These are phyloP conservation scores for Colletotrichum higginsianum DNA, from an alignment of 2,329 filamentous ascomycete genomes.

Conservation along the genomic window DNA sequence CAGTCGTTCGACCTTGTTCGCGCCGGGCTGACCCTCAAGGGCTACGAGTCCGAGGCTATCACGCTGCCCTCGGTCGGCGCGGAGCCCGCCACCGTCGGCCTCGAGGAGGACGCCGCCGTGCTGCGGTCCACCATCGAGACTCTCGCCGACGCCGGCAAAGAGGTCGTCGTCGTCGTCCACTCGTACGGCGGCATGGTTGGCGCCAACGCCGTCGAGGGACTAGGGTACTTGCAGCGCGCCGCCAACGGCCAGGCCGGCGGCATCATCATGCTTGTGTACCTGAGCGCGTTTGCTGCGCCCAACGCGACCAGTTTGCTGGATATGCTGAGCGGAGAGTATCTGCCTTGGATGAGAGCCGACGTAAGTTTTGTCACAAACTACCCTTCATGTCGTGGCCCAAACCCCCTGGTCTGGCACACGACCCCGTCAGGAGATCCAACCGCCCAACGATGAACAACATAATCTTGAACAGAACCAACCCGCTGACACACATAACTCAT, in stretches of 20 bases:
- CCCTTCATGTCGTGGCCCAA: constrained; percentile 28
- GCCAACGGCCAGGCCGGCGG: constrained; percentile 53
- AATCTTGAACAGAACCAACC: background rate
- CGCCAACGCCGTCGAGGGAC: constrained; percentile 54
- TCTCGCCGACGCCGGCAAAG: constrained; percentile 54
- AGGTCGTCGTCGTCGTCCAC: constrained; percentile 59
- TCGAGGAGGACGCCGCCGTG: constrained; percentile 51
- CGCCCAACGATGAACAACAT: background rate
- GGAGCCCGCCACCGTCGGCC: constrained; percentile 45
- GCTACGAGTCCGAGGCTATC: constrained; percentile 51
- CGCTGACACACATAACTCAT: constrained; percentile 24
- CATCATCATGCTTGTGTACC: constrained; percentile 54
- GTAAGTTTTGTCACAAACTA: constrained; percentile 32
- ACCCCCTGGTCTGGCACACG: constrained; percentile 8
- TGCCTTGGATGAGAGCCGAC: constrained; percentile 49
- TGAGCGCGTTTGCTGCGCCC: constrained; percentile 51
- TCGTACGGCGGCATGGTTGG: constrained; percentile 61
- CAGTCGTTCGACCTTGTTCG: constrained; percentile 50
- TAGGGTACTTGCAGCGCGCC: constrained; percentile 52
- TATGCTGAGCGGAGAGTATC: constrained; percentile 44
- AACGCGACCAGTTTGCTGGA: constrained; percentile 45
- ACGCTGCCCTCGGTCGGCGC: constrained; percentile 53
- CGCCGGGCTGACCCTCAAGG: constrained; percentile 49
- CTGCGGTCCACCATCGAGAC: constrained; percentile 48
- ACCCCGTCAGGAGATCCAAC: background rate